Percentiles rank a stretch among this genome's conserved stretches.
These are phyloP conservation scores for Tricholoma terreum DNA, from an alignment of 768 basidiomycete genomes.

Conservation along the genomic window DNA sequence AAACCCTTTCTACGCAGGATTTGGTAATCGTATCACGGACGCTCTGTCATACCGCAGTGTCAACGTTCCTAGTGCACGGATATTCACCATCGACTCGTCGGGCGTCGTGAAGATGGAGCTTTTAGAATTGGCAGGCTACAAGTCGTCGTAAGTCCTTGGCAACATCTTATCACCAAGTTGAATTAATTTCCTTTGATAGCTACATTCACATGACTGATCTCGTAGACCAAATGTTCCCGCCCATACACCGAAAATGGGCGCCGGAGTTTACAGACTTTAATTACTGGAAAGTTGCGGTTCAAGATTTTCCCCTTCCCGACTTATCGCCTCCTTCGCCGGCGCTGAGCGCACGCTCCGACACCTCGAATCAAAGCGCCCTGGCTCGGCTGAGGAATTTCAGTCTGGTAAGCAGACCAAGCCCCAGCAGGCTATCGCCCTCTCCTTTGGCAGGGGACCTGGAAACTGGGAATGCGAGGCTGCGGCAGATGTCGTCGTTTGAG, in stretches of 20 bases:
- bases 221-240: slow-evolving; percentile 99
- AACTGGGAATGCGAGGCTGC: slow-evolving; percentile 41
- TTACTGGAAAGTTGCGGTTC: slow-evolving; percentile 85
- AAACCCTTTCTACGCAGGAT: slow-evolving; percentile 93
- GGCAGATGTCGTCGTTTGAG: slow-evolving; percentile 78
- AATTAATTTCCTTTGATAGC: slow-evolving; percentile 34
- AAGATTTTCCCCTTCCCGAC: slow-evolving; percentile 77
- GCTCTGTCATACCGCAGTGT: slow-evolving; percentile 97
- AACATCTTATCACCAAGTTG: background rate
- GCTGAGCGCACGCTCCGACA: slow-evolving; percentile 90
- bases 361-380: slow-evolving; percentile 68
- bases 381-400: slow-evolving; percentile 77
- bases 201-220: slow-evolving; percentile 99
- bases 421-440: slow-evolving; percentile 22
- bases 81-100: slow-evolving; percentile 94
- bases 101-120: slow-evolving; percentile 98
- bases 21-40: slow-evolving; percentile 98
- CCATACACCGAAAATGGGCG: slow-evolving; percentile 84
- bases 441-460: slow-evolving; percentile 27
- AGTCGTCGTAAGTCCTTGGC: slow-evolving; percentile 64
- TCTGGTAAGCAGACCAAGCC: slow-evolving; percentile 47
- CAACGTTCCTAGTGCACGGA: slow-evolving; percentile 88
- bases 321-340: slow-evolving; percentile 87
- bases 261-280: slow-evolving; percentile 97
- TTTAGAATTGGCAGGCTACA: slow-evolving; percentile 94